These are phyloP conservation scores for Penicillium canariense DNA, from an alignment of 495 filamentous ascomycete species.

Conservation along the genomic window DNA sequence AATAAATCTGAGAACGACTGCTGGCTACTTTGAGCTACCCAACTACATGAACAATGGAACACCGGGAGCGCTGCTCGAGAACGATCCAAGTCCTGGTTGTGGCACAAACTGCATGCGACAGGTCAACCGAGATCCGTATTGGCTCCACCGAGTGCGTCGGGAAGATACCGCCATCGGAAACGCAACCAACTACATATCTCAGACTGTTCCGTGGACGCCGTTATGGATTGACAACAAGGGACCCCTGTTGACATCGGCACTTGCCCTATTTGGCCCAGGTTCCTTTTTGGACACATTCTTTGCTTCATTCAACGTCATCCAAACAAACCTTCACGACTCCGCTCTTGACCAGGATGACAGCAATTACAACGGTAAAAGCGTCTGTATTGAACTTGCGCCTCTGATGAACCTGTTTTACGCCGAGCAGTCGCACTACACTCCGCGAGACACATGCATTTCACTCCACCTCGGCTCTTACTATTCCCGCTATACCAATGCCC, in stretches of 20 bases:
- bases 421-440: too few relatives aligned
- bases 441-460: not conserved
- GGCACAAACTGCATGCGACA: not conserved
- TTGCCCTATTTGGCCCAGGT: slow-evolving; percentile 31
- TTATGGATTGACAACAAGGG: slow-evolving; percentile 10
- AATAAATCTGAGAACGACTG: slow-evolving; percentile 25
- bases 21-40: slow-evolving; percentile 36
- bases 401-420: not conserved
- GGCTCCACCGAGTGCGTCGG: not conserved
- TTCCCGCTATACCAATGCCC: not conserved
- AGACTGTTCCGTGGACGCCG: not conserved
- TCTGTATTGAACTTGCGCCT: not conserved
- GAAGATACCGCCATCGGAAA: not conserved
- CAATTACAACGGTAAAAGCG: not conserved
- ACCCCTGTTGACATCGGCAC: slow-evolving; percentile 24
- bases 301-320: not conserved
- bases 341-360: not conserved
- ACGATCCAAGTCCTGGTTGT: slow-evolving; percentile 13
- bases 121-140: not conserved
- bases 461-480: not conserved
- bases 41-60: slow-evolving; percentile 25
- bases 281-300: slow-evolving; percentile 21
- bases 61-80: slow-evolving; percentile 20
- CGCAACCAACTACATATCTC: not conserved
- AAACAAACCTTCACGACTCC: not conserved